phyloP scores from a whole-genome alignment of 2,329 filamentous ascomycete species.

The Diaporthe vaccinii region DNA sequence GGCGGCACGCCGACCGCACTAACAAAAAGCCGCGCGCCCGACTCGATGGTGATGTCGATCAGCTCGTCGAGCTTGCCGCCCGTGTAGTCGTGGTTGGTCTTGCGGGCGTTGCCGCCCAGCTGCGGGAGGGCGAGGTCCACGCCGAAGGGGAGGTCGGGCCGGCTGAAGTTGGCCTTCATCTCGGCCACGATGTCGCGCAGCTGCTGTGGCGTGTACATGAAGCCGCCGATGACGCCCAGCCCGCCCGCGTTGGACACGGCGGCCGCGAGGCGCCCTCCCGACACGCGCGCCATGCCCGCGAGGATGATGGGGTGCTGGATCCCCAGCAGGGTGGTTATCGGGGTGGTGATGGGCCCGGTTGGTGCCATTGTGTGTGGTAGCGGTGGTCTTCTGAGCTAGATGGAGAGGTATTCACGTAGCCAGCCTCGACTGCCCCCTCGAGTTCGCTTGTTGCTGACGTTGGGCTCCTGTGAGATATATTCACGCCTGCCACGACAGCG shows the following conservation, averaged over 20 bases:
- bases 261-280: conserved; percentile 82
- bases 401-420: not conserved
- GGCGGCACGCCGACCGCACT: conserved; percentile 91
- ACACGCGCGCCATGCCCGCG: conserved; percentile 93
- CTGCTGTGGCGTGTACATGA: conserved; percentile 80
- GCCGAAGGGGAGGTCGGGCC: conserved; percentile 83
- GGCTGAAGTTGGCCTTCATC: conserved; percentile 80
- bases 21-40: conserved; percentile 88
- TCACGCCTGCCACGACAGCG: not conserved
- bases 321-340: conserved; percentile 81
- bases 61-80: conserved; percentile 88
- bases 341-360: conserved; percentile 75
- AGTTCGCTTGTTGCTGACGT: not conserved
- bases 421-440: not conserved
- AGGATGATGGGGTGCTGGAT: conserved; percentile 93
- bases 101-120: conserved; percentile 84
- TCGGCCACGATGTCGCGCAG: conserved; percentile 86
- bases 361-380: conserved; percentile 49
- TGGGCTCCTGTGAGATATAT: no score
- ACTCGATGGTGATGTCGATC: conserved; percentile 86
- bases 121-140: conserved; percentile 93
- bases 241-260: conserved; percentile 92
- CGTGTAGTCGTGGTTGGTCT: conserved; percentile 97
- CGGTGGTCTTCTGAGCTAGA: not conserved
- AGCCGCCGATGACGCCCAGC: conserved; percentile 80